Evolutionary conservation across 306 rosid genomes (phyloP).

Genomic region (Pyrus communis): DNA sequence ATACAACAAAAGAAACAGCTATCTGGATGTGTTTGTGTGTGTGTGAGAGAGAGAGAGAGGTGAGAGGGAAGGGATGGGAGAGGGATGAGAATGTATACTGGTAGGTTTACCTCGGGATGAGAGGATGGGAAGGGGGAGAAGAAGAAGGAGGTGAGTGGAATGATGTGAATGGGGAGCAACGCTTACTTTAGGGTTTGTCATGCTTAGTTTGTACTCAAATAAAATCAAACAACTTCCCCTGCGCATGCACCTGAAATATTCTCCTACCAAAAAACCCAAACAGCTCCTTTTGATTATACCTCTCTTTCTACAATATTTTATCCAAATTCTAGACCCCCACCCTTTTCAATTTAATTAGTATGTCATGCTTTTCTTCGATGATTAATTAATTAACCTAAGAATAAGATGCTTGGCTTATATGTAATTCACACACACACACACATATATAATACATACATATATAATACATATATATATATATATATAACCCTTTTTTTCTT

Average conservation of each 20-base stretch:
- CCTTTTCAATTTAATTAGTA: constrained; percentile 24
- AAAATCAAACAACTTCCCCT: constrained; percentile 33
- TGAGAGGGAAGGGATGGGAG: constrained; percentile 23
- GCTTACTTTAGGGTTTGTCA: constrained; percentile 90
- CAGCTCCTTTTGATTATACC: constrained; percentile 38
- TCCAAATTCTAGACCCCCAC: constrained; percentile 24
- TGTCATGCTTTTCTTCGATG: constrained; percentile 48
- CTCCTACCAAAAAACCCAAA: constrained; percentile 47
- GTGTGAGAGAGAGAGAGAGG: background rate
- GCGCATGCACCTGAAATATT: constrained; percentile 95
- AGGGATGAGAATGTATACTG: constrained; percentile 49
- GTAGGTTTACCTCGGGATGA: constrained; percentile 77
- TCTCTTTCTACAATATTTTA: constrained; percentile 7
- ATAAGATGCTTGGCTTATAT: constrained; percentile 75
- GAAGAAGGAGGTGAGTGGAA: constrained; percentile 93
- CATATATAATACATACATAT: rapidly evolving
- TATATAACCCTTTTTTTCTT: too few species aligned
- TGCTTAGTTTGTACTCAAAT: constrained; percentile 94
- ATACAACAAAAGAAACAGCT: background rate
- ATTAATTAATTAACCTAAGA: constrained; percentile 30
- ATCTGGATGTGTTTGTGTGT: background rate
- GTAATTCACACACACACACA: background rate
- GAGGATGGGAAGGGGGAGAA: constrained; percentile 42
- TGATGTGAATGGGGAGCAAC: constrained; percentile 86
- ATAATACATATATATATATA: too few species aligned